phyloP scores from a whole-genome alignment of 179 eudicot genomes.

The Spinacia oleracea region DNA sequence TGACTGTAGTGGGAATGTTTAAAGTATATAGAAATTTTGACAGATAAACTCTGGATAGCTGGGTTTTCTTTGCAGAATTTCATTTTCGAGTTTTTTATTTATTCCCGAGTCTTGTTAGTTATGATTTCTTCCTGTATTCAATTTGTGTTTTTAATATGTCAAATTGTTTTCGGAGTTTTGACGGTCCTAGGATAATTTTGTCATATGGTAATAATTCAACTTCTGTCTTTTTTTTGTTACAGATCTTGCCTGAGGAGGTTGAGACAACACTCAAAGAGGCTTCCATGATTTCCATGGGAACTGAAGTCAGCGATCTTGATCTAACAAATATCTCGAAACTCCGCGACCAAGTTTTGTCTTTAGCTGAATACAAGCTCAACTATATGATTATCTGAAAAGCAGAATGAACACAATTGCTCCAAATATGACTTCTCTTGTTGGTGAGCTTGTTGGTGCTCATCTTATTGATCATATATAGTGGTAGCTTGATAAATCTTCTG shows the following conservation, averaged over 20 bases:
- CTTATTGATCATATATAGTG: constrained; percentile 93
- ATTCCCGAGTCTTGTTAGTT: too few relatives aligned
- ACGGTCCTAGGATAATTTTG: background rate
- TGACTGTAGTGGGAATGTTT: too few relatives aligned
- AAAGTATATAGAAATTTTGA: too few relatives aligned
- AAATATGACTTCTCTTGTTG: constrained; percentile 90
- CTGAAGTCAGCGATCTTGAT: constrained; percentile 96
- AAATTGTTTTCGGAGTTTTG: background rate
- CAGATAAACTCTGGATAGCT: too few relatives aligned
- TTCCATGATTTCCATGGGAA: constrained; percentile 90
- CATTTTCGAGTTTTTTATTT: too few relatives aligned
- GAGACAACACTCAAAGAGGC: constrained; percentile 89
- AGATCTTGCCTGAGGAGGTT: constrained; percentile 82
- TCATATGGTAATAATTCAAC: background rate
- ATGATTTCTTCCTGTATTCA: too few relatives aligned
- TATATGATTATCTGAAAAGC: constrained; percentile 82
- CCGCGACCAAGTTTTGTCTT: constrained; percentile 84
- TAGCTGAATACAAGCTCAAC: constrained; percentile 85
- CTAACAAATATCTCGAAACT: constrained; percentile 75
- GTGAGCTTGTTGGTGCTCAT: constrained; percentile 97
- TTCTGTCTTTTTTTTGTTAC: constrained; percentile 6
- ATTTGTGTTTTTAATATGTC: too few relatives aligned
- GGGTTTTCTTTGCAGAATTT: too few relatives aligned
- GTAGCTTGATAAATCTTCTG: constrained; percentile 90
- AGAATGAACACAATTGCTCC: constrained; percentile 98